These are phyloP conservation scores for Keithomyces neogunnii DNA, from an alignment of 2,329 filamentous ascomycete species.

Conservation along the genomic window DNA sequence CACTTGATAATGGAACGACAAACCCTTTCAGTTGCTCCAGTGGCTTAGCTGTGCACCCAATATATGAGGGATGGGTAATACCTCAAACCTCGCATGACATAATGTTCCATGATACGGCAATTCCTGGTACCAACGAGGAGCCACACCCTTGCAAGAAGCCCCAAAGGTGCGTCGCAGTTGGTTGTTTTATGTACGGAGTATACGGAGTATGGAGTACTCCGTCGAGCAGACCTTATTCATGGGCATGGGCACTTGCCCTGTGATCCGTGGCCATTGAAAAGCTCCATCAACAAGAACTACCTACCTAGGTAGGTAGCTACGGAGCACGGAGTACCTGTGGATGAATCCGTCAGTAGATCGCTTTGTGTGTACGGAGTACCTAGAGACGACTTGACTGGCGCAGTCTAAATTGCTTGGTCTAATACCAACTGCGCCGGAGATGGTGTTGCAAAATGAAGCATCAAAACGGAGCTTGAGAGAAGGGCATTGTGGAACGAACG, in stretches of 20 bases:
- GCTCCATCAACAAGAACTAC: no score
- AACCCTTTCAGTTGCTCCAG: background rate
- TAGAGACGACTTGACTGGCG: no score
- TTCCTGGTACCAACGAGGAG: constrained; percentile 17
- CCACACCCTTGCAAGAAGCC: no score
- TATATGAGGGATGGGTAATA: constrained; percentile 9
- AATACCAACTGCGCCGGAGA: no score
- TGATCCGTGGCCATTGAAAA: no score
- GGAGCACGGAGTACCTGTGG: no score
- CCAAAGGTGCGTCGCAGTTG: no score
- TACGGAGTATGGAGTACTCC: constrained; percentile 13
- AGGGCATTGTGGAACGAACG: background rate
- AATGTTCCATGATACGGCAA: constrained; percentile 27
- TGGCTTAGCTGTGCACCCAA: background rate
- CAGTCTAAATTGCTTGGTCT: no score
- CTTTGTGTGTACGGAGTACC: no score
- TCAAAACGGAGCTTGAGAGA: background rate
- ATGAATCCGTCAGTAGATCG: no score
- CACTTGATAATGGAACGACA: no score
- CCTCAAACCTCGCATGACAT: constrained; percentile 24
- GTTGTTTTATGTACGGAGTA: constrained; percentile 13
- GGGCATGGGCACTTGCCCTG: background rate
- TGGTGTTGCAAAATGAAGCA: background rate
- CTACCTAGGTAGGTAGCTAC: no score
- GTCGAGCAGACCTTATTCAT: background rate